Base-by-base conservation (phyloP, 192 early-diverging fungal genomes). In the Gonapodya sp. region DNA sequence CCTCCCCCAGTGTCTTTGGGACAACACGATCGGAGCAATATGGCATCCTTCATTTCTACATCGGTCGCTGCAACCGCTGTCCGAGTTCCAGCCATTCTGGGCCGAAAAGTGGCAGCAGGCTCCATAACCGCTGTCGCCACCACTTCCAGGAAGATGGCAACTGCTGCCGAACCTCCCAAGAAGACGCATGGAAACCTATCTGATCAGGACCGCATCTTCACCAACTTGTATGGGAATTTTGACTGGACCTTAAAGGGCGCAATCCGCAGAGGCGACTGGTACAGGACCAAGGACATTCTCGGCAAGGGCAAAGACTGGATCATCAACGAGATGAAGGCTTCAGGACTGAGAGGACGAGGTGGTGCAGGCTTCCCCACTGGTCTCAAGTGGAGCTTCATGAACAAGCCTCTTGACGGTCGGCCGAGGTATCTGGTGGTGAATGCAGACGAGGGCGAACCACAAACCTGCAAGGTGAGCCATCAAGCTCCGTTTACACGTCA, bases 381-480 rank as follows among this genome's bases (percentile, higher is more conserved):
- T 73, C 90, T 99, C 74, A 99, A 99, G 87, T 98, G 97, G 96
- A 94, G 92, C 84, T 99, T 99, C 85, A 97, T 99, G 96, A 97
- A 97, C 87, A 99, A 99, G 83, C 92, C 93, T 36, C 86, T 88
- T 33, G 94, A 94, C 77, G 87, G 87, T 34, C 85, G 89, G 75
- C 90, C 97, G 35, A 91, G 94, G 34, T 99, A 98, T 85, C 90
- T 99, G 84, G 96, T 98, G 33, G 93, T 99, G 83, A 99, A 99
- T 85, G 96, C 96, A 79, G 96, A 99, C 82, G 97, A 99, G 85
- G 97, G 97, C 81, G 97, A 98, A 87, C 97, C 97, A 1, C 96
- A 96, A 72, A 99, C 97, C 74, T 99, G 97, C 92, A 99, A 97
- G 87, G 96, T 96, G 24, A 16, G 24, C 8, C 24, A 24, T 16